Percentiles rank a stretch among this genome's conserved stretches.
Conservation (phyloP, 2,329 filamentous ascomycete species). For the Monosporascus sp. region DNA sequence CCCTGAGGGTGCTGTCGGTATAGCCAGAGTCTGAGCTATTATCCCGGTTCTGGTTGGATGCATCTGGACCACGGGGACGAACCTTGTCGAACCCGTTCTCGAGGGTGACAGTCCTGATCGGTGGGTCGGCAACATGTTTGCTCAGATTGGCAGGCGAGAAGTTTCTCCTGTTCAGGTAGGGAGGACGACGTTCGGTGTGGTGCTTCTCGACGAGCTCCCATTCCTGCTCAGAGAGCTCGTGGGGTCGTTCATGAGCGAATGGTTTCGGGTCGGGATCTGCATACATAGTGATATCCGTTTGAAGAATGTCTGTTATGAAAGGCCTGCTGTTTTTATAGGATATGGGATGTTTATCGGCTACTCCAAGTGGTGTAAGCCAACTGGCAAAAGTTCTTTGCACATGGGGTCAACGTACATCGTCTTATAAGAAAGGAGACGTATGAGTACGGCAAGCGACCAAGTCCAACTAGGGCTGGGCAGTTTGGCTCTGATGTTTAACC, state of each 20-base stretch:
- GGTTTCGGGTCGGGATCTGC: too few relatives aligned
- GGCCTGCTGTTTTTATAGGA: too few relatives aligned
- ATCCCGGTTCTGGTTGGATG: constrained; percentile 4
- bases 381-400: too few relatives aligned
- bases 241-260: background rate
- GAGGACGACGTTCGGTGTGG: constrained; percentile 11
- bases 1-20: constrained; percentile 9
- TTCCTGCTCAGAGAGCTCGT: constrained; percentile 3
- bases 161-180: constrained; percentile 14
- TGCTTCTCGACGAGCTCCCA: background rate
- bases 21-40: constrained; percentile 3
- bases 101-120: background rate
- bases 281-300: too few relatives aligned
- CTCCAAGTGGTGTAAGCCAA: too few relatives aligned
- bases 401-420: too few relatives aligned
- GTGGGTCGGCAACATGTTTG: constrained; percentile 6
- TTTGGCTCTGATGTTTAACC: too few relatives aligned
- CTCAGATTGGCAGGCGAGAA: constrained; percentile 8
- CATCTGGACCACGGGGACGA: background rate
- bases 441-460: too few relatives aligned
- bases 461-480: too few relatives aligned
- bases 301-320: too few relatives aligned
- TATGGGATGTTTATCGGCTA: too few relatives aligned
- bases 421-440: too few relatives aligned
- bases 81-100: background rate